phyloP scores from a whole-genome alignment of 192 early-diverging fungal genomes.

The Gamsiella multidivaricata region DNA sequence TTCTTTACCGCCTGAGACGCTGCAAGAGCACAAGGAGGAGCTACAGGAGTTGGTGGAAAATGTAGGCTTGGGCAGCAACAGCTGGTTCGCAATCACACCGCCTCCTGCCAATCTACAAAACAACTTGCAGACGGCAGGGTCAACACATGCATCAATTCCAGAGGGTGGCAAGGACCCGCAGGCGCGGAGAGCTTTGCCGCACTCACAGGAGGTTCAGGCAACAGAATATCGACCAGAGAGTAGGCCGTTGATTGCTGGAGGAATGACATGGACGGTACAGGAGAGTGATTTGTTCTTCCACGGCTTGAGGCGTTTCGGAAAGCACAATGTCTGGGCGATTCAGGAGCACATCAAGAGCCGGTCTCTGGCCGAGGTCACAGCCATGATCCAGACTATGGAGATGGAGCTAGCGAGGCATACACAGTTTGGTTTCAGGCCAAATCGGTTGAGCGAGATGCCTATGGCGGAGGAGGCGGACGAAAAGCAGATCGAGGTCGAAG shows the following conservation, averaged over 20 bases:
- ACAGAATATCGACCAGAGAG: slow-evolving; percentile 12
- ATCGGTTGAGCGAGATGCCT: slow-evolving; percentile 26
- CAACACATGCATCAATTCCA: background rate
- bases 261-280: slow-evolving; percentile 30
- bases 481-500: slow-evolving; percentile 13
- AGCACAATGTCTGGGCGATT: slow-evolving; percentile 48
- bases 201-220: background rate
- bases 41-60: slow-evolving; percentile 10
- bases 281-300: slow-evolving; percentile 39
- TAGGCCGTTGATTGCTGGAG: slow-evolving; percentile 16
- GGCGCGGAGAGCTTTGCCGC: too few relatives aligned
- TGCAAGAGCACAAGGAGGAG: background rate
- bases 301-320: slow-evolving; percentile 38
- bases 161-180: too few relatives aligned
- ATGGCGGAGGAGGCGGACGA: slow-evolving; percentile 39
- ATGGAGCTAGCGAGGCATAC: slow-evolving; percentile 17
- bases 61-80: slow-evolving; percentile 5
- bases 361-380: slow-evolving; percentile 39
- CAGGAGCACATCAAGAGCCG: slow-evolving; percentile 31
- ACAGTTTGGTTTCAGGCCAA: background rate
- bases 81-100: background rate
- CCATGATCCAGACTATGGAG: slow-evolving; percentile 44
- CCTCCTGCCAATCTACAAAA: background rate
- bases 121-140: background rate
- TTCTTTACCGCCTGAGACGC: background rate